Base-by-base conservation (phyloP, 148 eudicot genomes). In the Rhododendron molle region DNA sequence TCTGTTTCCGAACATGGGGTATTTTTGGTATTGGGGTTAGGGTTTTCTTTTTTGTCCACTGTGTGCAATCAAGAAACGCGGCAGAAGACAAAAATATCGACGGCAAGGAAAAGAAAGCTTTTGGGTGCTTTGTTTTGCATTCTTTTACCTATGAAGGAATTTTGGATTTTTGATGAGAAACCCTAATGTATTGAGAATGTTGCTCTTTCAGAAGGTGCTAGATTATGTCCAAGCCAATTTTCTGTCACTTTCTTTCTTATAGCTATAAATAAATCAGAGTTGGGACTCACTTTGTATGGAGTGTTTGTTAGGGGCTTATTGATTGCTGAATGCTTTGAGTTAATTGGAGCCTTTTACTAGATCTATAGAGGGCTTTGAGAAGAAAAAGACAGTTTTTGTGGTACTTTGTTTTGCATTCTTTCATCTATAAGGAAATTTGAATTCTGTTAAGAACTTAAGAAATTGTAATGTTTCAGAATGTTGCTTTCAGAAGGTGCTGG, bases 341-440 rank as follows among this genome's bases (percentile, higher is more conserved):
- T 81, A 58, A 80, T 84, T 89, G 72, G 44, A 62, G 26, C 83
- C 62, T 78, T 85, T 50, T 83, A 40, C n/a, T 30, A 85, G 91
- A 90, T 89, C 86, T 89, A 73, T 87, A 84, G 90, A 84, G 90
- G 90, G 82, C 78, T 84, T 76, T 87, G 82, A 78, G 6, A 52
- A 52, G 58, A 52, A 52, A 52, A 52, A 3, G 58, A 52, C 3
- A 15, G 58, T 15, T 52, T 52, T 52, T 14, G 58, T 14, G 58
- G 58, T 52, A 14, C 18, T 52, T 52, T 52, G 58, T 15, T 50
- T 50, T 50, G 54, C 54, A 23, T 21, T 60, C 26, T 60, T 60
- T 60, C n/a, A 23, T 62, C 28, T 62, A 62, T 8, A 7, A 23
- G 28, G 71, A 7, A 78, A 44, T 43, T 18, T 28, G 54, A 78